Conservation (phyloP, 2,329 filamentous ascomycete genomes). For the Monosporascus sp. region DNA sequence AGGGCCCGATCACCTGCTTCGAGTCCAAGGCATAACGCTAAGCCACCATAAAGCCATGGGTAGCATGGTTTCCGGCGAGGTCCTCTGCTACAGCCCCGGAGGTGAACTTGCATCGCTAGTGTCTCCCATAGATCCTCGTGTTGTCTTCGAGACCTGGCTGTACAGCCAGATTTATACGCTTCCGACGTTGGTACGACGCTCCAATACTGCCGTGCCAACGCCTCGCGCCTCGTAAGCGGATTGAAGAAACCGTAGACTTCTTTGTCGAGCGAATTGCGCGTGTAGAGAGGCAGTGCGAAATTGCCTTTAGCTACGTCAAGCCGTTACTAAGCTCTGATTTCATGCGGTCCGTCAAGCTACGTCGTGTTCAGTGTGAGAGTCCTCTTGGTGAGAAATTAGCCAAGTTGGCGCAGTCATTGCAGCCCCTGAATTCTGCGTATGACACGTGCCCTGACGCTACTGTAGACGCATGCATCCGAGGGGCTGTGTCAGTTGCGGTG, state of each 20-base stretch:
- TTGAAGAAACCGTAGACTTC: slow-evolving; percentile 1
- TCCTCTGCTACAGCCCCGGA: slow-evolving; percentile 5
- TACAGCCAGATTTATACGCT: slow-evolving; percentile 2
- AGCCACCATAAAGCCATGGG: slow-evolving; percentile 12
- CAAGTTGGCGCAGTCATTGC: neutral
- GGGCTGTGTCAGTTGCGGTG: neutral
- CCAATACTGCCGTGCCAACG: slow-evolving; percentile 3
- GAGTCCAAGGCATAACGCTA: slow-evolving; percentile 7
- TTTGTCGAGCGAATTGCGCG: slow-evolving; percentile 1
- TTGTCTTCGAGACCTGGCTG: slow-evolving; percentile 10
- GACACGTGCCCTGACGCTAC: neutral
- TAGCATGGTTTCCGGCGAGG: slow-evolving; percentile 7
- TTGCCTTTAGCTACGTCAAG: slow-evolving; percentile 1
- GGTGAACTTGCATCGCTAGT: neutral
- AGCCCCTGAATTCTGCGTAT: neutral
- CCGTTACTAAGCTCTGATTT: neutral
- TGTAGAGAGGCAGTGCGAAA: neutral
- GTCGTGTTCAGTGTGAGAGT: neutral
- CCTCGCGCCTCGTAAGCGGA: neutral
- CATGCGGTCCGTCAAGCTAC: neutral
- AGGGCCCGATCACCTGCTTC: neutral
- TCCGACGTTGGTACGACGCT: slow-evolving; percentile 1
- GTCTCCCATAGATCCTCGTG: slow-evolving; percentile 1
- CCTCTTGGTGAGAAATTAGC: neutral
- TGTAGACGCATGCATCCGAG: neutral